A percentile compares a stretch with the other conserved stretches of the same genome.
Conservation (phyloP, 345 rosid genomes). For the Hibiscus syriacus region DNA sequence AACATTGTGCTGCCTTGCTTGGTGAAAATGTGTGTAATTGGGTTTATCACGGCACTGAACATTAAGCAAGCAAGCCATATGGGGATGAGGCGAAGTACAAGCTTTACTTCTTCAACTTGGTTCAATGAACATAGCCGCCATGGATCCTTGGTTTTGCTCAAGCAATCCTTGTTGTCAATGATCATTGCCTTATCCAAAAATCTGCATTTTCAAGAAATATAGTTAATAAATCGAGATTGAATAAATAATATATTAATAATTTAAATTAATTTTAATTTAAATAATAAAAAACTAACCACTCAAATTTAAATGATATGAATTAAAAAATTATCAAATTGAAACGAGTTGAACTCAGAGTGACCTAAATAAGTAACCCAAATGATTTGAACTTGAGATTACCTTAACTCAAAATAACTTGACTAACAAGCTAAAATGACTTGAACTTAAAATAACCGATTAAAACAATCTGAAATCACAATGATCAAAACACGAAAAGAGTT, state of each 20-base stretch:
- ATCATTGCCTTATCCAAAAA: constrained; percentile 76
- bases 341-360: too few species aligned
- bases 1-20: constrained; percentile 78
- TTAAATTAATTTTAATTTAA: too few species aligned
- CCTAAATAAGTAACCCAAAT: too few species aligned
- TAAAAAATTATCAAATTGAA: too few species aligned
- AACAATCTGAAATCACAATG: too few species aligned
- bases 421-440: too few species aligned
- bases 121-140: constrained; percentile 74
- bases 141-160: constrained; percentile 38
- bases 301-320: too few species aligned
- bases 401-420: too few species aligned
- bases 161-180: constrained; percentile 41
- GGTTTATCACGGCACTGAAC: constrained; percentile 49
- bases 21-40: constrained; percentile 75
- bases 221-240: background rate
- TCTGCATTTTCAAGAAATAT: constrained; percentile 27
- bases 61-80: constrained; percentile 74
- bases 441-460: too few species aligned
- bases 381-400: too few species aligned
- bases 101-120: constrained; percentile 92
- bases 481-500: too few species aligned
- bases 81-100: constrained; percentile 59
- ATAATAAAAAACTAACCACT: too few species aligned
- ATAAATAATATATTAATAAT: background rate